A percentile compares a stretch with the other conserved stretches of the same genome.
Conservation (phyloP, 1,139 yeast genomes). For the Wickerhamiella infanticola region DNA sequence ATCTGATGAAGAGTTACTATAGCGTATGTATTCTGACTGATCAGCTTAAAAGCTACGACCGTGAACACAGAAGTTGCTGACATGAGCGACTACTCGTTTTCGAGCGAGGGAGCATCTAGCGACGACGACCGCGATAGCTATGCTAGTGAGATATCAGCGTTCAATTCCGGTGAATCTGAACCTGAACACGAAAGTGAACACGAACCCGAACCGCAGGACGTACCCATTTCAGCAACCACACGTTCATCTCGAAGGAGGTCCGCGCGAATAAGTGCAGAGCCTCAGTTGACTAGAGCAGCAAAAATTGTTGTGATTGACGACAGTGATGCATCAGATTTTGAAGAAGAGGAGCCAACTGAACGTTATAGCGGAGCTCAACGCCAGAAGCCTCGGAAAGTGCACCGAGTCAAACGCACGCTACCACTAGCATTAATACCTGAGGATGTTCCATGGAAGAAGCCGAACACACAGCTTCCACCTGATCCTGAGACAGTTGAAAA, state of each 20-base stretch:
- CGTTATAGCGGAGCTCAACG: background rate
- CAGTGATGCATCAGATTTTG: background rate
- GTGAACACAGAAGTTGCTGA: background rate
- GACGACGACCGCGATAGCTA: background rate
- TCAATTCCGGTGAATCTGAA: background rate
- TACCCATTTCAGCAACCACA: background rate
- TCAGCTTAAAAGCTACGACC: no score
- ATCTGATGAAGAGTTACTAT: slow-evolving; percentile 44
- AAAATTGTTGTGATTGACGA: background rate
- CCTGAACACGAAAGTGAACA: background rate
- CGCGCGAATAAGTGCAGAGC: background rate
- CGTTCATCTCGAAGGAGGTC: background rate
- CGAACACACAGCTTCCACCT: slow-evolving; percentile 15
- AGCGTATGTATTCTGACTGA: background rate
- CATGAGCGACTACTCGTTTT: background rate
- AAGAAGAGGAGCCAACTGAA: background rate
- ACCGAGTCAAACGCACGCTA: background rate
- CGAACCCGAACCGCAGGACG: background rate
- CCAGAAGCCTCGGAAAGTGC: background rate
- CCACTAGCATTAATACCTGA: slow-evolving; percentile 14
- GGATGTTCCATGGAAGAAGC: slow-evolving; percentile 19
- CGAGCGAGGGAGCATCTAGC: background rate
- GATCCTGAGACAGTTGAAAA: slow-evolving; percentile 13
- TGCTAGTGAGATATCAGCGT: background rate
- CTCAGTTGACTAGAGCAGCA: background rate